A percentile compares a stretch with the other conserved stretches of the same genome.
phyloP scores from a whole-genome alignment of 108 stramenopile species.

The Pseudonitzschia multistriata region DNA sequence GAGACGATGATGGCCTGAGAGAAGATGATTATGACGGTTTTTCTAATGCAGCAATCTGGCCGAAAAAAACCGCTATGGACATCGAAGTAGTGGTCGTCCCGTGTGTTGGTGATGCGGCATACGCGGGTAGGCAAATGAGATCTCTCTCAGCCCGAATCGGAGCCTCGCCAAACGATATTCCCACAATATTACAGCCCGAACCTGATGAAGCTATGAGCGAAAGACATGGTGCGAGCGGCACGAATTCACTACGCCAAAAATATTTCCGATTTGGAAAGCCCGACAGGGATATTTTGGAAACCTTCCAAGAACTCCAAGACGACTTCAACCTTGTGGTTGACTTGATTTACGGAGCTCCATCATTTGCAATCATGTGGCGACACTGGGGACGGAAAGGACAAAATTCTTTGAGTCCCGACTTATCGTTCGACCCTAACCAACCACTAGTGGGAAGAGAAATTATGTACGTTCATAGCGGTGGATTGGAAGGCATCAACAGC shows the following conservation, averaged over 20 bases:
- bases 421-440: slow-evolving; percentile 33
- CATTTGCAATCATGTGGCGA: slow-evolving; percentile 68
- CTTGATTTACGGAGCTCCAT: slow-evolving; percentile 79
- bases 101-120: slow-evolving; percentile 78
- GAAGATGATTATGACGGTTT: slow-evolving; percentile 8
- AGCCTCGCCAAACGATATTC: slow-evolving; percentile 43
- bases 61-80: slow-evolving; percentile 33
- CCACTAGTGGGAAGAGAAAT: slow-evolving; percentile 63
- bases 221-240: background rate
- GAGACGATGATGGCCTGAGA: slow-evolving; percentile 2
- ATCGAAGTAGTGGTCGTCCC: slow-evolving; percentile 82
- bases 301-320: slow-evolving; percentile 68
- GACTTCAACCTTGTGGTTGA: slow-evolving; percentile 58
- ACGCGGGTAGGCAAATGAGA: slow-evolving; percentile 80
- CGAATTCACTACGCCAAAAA: background rate
- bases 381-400: slow-evolving; percentile 51
- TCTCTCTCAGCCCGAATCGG: slow-evolving; percentile 39
- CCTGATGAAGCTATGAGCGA: background rate
- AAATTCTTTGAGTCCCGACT: slow-evolving; percentile 9
- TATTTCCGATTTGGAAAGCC: slow-evolving; percentile 80
- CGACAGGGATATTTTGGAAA: slow-evolving; percentile 47
- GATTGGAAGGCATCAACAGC: slow-evolving; percentile 85
- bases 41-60: background rate
- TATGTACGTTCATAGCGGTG: slow-evolving; percentile 91
- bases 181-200: slow-evolving; percentile 50